These are phyloP conservation scores for Gloeophyllum trabeum DNA, from an alignment of 768 basidiomycete species.

Conservation along the genomic window DNA sequence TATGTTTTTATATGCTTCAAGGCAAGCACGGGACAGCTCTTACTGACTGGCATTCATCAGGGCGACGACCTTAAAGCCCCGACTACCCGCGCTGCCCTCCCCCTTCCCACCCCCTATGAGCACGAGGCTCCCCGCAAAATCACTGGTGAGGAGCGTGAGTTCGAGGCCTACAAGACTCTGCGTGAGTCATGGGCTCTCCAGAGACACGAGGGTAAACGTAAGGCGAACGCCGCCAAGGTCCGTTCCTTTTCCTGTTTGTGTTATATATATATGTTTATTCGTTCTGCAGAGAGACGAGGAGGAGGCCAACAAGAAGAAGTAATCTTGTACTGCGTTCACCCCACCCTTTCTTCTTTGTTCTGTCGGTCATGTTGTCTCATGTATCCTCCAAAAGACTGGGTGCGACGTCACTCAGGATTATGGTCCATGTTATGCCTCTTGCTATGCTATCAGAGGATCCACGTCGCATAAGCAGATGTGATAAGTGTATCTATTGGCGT, in stretches of 20 bases:
- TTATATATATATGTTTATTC: slow-evolving; percentile 9
- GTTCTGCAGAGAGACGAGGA: slow-evolving; percentile 71
- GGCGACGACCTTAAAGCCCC: slow-evolving; percentile 72
- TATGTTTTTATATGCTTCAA: slow-evolving; percentile 34
- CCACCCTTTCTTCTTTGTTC: neutral
- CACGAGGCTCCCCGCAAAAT: slow-evolving; percentile 90
- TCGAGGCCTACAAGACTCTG: slow-evolving; percentile 83
- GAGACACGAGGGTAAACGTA: slow-evolving; percentile 81
- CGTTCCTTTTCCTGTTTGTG: slow-evolving; percentile 15
- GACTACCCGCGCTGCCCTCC: slow-evolving; percentile 55
- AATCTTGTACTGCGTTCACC: slow-evolving; percentile 17
- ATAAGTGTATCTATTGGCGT: too few relatives aligned
- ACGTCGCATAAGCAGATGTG: too few relatives aligned
- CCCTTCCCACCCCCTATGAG: slow-evolving; percentile 56
- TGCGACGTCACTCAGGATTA: too few relatives aligned
- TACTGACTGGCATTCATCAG: slow-evolving; percentile 26
- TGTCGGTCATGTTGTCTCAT: too few relatives aligned
- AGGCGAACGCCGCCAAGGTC: slow-evolving; percentile 78
- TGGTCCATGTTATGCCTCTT: too few relatives aligned
- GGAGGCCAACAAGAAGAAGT: slow-evolving; percentile 89
- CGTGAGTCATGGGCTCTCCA: slow-evolving; percentile 74
- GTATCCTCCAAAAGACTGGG: too few relatives aligned
- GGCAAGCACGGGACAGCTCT: neutral
- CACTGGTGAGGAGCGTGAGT: slow-evolving; percentile 79
- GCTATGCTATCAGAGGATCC: too few relatives aligned